Base-by-base conservation (phyloP, 164 flowering plant genomes). In the Aristolochia contorta region DNA sequence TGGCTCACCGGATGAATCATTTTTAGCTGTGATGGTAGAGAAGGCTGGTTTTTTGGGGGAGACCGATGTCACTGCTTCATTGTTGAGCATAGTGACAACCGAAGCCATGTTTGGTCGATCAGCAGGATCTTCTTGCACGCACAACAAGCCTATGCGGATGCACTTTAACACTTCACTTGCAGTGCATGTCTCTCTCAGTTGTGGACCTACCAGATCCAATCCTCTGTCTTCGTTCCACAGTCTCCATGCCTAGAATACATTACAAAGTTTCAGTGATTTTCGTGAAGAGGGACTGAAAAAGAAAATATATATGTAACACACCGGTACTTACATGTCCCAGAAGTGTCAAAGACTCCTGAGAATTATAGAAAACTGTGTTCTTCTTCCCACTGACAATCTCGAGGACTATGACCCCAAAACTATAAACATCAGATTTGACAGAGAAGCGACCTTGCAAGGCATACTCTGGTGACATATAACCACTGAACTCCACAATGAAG, bases 71-170 rank as follows among this genome's bases (percentile, higher is more conserved):
- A 10, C 7, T 10, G 43, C 43, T 8, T 37, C 43, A 8, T 37
- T 64, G 12, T 54, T 37, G 13, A 72, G 61, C 71, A 67, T 72
- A 4, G 56, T 46, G 12, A 72, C 33, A 8, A 54, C 33, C 6
- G 59, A 18, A 22, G 75, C 47, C 68, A 72, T 67, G 32, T 23
- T 64, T 1, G 71, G 75, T 41, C 75, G 56, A 32, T 64, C 65
- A 10, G 23, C 49, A 2, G 65, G 33, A 30, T 22, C 46, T 16
- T 71, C 71, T 37, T 71, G 75, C 49, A 71, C 71, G 43, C 75
- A 71, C 67, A 67, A 57, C 12, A 71, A 47, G n/a, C 65, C 75
- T 23, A 71, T 65, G 25, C 67, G 71, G 43, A 67, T 60, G 57
- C 71, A 71, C 52, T 60, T 67, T 62, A 58, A 45, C 49, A 52